Base-by-base conservation (phyloP, 495 filamentous ascomycete genomes). In the Penicillium flavigenum region DNA sequence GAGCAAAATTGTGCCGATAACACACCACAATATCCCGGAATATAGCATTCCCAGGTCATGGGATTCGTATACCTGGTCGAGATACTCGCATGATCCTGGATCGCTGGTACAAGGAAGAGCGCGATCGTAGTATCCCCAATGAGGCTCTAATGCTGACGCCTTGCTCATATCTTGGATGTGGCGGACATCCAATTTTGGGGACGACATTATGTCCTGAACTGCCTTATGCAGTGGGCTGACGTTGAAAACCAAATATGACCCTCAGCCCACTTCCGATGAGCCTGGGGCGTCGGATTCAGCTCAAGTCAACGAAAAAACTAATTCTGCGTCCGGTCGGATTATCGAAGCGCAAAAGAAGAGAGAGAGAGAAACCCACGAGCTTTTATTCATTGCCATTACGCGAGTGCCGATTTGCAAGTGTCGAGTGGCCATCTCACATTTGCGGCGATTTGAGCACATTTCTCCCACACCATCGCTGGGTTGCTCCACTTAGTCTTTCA, bases 71-170 rank as follows among this genome's bases (percentile, higher is more conserved):
- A 85, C 83, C 14, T 71, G 72, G 64, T 86, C 84, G 4, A 87
- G 76, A 64, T 88, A 88, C 24, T 72, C 84, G 66, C 86, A 88
- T 4, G 81, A 82, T 5, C 83, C 85, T 0, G 71, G 57, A 68
- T 86, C 84, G 56, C 74, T 84, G 26, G 73, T 77, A 64, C 84
- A 87, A 16, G 86, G 86, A 0, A 85, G 41, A 5, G 79, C 74
- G 42, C 83, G 79, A 32, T 70, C 65, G 20, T 75, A 72, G 67
- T 87, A 88, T 9, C 85, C 86, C 84, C 84, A 88, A 66, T 87
- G 80, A 14, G 69, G 75, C 57, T 80, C 77, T 5, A 82, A 50
- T 20, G 63, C 49, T 1, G 72, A 61, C 14, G 75, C 78, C 34
- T 65, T 50, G 53, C 56, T 62, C 53, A 69, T 62, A 47, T 78